phyloP scores from a whole-genome alignment of 1,284 basidiomycete genomes.

The Puccinia hordei region DNA sequence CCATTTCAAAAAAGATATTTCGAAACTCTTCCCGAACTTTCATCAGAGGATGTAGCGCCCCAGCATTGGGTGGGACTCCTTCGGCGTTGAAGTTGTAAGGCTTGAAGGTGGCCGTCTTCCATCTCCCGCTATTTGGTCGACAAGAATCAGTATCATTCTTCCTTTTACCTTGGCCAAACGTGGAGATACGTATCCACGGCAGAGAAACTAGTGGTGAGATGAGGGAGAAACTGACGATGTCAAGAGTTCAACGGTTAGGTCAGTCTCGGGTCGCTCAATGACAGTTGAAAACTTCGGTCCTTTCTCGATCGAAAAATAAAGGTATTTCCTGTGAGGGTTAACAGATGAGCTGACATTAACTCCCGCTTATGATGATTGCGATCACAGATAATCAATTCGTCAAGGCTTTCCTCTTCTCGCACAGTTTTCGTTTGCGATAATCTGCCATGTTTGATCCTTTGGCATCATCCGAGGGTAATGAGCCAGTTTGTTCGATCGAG shows the following conservation, averaged over 20 bases:
- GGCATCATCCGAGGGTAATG: conserved; percentile 62
- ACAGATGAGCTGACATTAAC: conserved; percentile 11
- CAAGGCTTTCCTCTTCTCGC: conserved; percentile 61
- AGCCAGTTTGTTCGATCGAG: conserved; percentile 73
- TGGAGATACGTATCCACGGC: neutral
- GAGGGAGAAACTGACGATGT: conserved; percentile 67
- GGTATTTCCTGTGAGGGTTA: conserved; percentile 72
- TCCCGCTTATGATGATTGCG: too few species aligned
- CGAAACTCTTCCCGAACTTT: conserved; percentile 98
- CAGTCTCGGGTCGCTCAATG: conserved; percentile 95
- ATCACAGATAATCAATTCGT: neutral
- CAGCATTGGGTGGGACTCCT: conserved; percentile 81
- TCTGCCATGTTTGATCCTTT: conserved; percentile 82
- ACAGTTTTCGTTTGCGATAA: conserved; percentile 86
- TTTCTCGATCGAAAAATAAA: conserved; percentile 89
- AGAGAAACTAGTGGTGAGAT: neutral
- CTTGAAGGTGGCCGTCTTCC: conserved; percentile 91
- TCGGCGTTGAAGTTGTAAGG: conserved; percentile 99
- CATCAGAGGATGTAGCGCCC: conserved; percentile 90
- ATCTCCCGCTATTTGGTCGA: conserved; percentile 69
- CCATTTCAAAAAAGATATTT: conserved; percentile 99
- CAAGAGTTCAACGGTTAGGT: conserved; percentile 93
- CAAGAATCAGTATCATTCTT: neutral
- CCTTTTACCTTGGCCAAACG: neutral
- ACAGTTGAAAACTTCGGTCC: conserved; percentile 86